Conservation (phyloP, 1,284 basidiomycete species). For the Spongiforma sp. region DNA sequence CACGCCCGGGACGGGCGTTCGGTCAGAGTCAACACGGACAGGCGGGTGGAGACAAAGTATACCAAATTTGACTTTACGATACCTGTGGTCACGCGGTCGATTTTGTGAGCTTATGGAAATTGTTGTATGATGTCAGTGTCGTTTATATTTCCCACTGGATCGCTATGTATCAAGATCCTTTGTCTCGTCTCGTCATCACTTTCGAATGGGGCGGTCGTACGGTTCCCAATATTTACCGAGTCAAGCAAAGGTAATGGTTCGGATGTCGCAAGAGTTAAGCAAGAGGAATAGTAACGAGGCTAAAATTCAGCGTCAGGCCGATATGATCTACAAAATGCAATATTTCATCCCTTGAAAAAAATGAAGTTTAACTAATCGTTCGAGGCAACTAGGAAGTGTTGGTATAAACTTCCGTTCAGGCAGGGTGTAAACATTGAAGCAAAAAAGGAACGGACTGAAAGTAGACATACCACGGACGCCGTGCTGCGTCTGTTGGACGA, state of each 20-base stretch:
- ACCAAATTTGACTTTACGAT: slow-evolving; percentile 24
- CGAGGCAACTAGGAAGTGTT: slow-evolving; percentile 42
- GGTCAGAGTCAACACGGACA: slow-evolving; percentile 23
- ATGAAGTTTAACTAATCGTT: not conserved
- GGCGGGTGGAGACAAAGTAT: slow-evolving; percentile 19
- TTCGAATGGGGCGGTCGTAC: no score
- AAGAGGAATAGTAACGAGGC: no score
- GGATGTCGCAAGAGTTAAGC: no score
- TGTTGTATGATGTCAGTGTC: no score
- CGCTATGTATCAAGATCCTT: no score
- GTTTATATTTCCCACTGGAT: no score
- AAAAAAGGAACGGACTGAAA: not conserved
- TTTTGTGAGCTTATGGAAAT: no score
- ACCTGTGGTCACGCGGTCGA: slow-evolving; percentile 20
- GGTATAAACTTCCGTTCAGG: slow-evolving; percentile 64
- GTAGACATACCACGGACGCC: slow-evolving; percentile 70
- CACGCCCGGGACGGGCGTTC: slow-evolving; percentile 15
- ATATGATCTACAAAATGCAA: slow-evolving; percentile 29
- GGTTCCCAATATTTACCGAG: no score
- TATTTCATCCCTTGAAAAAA: slow-evolving; percentile 12
- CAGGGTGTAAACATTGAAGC: slow-evolving; percentile 2
- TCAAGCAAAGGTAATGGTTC: no score
- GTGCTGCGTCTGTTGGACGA: slow-evolving; percentile 65
- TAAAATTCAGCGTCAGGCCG: no score
- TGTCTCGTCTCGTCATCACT: no score